Base-by-base conservation (phyloP, 129 eudicot genomes). In the Heracleum sosnowskyi region DNA sequence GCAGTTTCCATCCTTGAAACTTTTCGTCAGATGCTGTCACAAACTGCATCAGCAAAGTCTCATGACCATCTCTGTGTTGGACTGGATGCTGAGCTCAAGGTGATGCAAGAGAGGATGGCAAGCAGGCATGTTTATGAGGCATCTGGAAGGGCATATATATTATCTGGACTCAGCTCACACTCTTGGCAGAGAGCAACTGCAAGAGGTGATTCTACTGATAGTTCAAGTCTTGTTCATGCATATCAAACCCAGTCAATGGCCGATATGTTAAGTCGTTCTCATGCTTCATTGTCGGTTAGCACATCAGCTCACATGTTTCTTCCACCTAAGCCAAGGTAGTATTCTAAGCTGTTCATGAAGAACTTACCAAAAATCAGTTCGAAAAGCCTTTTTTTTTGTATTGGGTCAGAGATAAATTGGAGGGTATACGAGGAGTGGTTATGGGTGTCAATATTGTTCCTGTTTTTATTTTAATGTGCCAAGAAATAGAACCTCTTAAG, bases 101-200 rank as follows among this genome's bases (percentile, higher is more conserved):
- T 36, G 44, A 69, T 69, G 45, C 74, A 69, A 69, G 74, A 69
- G 45, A 69, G 74, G 74, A 69, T 69, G 74, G 74, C 42, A 69
- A 69, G 44, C 40, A 34, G 45, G 44, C 74, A 36, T 36, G 44
- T 36, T 34, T 69, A 69, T 9, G 74, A 36, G 74, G 42, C 74
- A 69, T 69, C 74, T 36, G 74, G 74, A 69, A 69, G 74, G 44
- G 74, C 74, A 34, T 69, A 69, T 69, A 36, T 69, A 20, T 36
- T 69, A 36, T 69, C 74, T 18, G 74, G 74, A 34, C 41, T 69
- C 26, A 69, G 74, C 74, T 69, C 74, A 36, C 74, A 69, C 15
- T 69, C 74, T 34, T 69, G 42, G 74, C 74, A 69, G 44, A 69
- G 74, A 36, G 74, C 74, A 69, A 69, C 42, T 20, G 45, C 44